A percentile compares a stretch with the other conserved stretches of the same genome.
Evolutionary conservation across 768 basidiomycete species (phyloP).

Genomic region (Hypsizygus marmoreus): DNA sequence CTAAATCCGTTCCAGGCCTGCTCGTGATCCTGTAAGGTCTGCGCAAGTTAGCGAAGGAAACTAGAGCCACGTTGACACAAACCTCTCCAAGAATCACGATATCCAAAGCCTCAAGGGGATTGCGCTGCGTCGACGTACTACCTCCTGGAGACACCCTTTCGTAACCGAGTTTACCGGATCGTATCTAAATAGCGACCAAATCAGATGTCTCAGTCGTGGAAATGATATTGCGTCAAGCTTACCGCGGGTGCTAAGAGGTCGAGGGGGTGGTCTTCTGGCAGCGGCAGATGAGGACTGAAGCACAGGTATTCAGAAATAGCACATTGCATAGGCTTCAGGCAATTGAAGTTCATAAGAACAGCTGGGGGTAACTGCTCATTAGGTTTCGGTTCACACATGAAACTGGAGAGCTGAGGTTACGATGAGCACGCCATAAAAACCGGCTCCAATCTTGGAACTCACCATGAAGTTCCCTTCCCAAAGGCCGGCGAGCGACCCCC

Average conservation of each 20-base stretch:
- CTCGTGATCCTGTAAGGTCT: constrained; percentile 59
- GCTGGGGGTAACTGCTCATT: constrained; percentile 10
- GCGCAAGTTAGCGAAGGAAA: constrained; percentile 2
- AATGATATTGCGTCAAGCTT: no score
- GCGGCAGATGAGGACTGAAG: constrained; percentile 39
- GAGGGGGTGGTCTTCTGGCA: constrained; percentile 21
- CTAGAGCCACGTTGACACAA: constrained; percentile 13
- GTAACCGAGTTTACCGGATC: constrained; percentile 24
- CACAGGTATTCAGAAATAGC: constrained; percentile 45
- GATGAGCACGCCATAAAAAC: constrained; percentile 6
- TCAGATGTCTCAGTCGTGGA: no score
- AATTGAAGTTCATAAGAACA: constrained; percentile 32
- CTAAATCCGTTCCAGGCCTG: constrained; percentile 68
- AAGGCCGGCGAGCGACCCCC: constrained; percentile 51
- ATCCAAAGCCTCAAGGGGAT: constrained; percentile 26
- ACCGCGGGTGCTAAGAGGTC: constrained; percentile 16
- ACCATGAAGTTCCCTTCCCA: constrained; percentile 70
- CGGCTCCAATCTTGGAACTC: constrained; percentile 18
- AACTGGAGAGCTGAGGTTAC: constrained; percentile 14
- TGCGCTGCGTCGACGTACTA: constrained; percentile 2
- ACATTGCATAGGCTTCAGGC: constrained; percentile 53
- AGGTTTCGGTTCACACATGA: constrained; percentile 10
- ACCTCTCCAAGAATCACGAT: constrained; percentile 46
- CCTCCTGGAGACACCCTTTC: constrained; percentile 20
- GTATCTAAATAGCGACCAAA: constrained; percentile 14